A percentile compares a stretch with the other conserved stretches of the same genome.
phyloP scores from a whole-genome alignment of 2,329 filamentous ascomycete genomes.

The Colletotrichum sp. region DNA sequence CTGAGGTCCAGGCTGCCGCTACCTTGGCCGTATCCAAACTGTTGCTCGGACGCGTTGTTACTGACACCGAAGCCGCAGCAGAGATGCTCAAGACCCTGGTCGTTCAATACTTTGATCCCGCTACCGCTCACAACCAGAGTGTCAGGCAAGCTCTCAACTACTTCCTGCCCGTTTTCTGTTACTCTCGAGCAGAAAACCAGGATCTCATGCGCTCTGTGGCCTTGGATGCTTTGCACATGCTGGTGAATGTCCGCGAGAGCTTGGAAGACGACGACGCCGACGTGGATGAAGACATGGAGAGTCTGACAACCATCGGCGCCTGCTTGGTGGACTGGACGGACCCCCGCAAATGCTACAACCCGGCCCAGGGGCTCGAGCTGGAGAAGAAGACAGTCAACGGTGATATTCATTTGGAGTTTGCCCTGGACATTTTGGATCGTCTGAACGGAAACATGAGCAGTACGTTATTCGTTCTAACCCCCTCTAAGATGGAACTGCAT shows the following conservation, averaged over 20 bases:
- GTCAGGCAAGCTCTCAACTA: constrained; percentile 89
- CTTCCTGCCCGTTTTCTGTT: constrained; percentile 94
- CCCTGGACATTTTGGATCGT: constrained; percentile 77
- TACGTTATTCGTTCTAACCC: constrained; percentile 47
- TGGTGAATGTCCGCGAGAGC: constrained; percentile 75
- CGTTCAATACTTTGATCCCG: constrained; percentile 87
- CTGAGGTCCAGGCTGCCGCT: constrained; percentile 80
- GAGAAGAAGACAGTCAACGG: constrained; percentile 72
- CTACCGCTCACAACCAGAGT: constrained; percentile 78
- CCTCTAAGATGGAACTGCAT: neutral
- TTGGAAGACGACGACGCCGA: constrained; percentile 79
- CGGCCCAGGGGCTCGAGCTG: constrained; percentile 53
- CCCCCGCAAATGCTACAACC: constrained; percentile 75
- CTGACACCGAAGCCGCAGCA: constrained; percentile 67
- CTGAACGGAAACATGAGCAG: constrained; percentile 70
- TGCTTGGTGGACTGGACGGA: constrained; percentile 96
- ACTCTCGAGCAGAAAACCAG: constrained; percentile 82
- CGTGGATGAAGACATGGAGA: constrained; percentile 78
- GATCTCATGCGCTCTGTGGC: constrained; percentile 78
- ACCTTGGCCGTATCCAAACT: constrained; percentile 86
- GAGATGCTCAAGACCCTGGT: constrained; percentile 86
- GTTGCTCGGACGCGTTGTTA: constrained; percentile 79
- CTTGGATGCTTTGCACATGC: constrained; percentile 74
- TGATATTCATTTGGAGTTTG: constrained; percentile 81
- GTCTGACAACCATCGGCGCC: constrained; percentile 76